Evolutionary conservation across 2,329 filamentous ascomycete species (phyloP).

Genomic region (Neophaeococcomyces aloes): DNA sequence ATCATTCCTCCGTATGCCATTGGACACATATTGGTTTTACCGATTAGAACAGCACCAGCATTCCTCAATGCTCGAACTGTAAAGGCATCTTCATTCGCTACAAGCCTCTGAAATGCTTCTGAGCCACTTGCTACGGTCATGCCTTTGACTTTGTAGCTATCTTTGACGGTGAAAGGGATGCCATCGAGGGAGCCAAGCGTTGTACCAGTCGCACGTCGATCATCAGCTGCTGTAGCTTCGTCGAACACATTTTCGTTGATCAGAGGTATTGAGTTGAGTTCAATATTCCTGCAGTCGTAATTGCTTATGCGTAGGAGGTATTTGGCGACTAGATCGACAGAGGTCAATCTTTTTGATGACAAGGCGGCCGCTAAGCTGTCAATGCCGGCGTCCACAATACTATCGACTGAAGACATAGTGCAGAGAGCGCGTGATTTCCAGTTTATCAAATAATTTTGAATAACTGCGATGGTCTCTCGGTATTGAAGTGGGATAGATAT

Average conservation of each 20-base stretch:
- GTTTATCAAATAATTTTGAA: too few species aligned
- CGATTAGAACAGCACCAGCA: conserved; percentile 43
- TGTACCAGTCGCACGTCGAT: conserved; percentile 30
- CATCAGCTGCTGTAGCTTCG: conserved; percentile 40
- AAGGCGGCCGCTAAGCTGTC: conserved; percentile 36
- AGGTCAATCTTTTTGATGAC: conserved; percentile 30
- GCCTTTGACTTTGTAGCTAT: conserved; percentile 45
- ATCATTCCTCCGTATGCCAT: conserved; percentile 52
- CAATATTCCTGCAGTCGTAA: conserved; percentile 35
- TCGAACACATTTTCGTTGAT: conserved; percentile 38
- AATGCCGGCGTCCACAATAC: conserved; percentile 40
- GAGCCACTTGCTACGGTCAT: conserved; percentile 47
- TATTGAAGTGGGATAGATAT: too few species aligned
- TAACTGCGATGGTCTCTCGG: too few species aligned
- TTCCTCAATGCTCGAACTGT: conserved; percentile 38
- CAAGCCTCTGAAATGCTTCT: conserved; percentile 42
- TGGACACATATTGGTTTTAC: conserved; percentile 50
- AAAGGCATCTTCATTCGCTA: conserved; percentile 44
- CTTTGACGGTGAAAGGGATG: conserved; percentile 49
- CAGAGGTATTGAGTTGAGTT: conserved; percentile 40
- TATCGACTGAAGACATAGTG: background rate
- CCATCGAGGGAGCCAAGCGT: conserved; percentile 39
- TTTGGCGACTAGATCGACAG: conserved; percentile 36
- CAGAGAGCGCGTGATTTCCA: background rate
- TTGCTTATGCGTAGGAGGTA: conserved; percentile 39